Evolutionary conservation across 139 green algal genomes (phyloP), one percentile per base, ranked within the genome.

Genomic region (Chlamydomonas incerta): DNA sequence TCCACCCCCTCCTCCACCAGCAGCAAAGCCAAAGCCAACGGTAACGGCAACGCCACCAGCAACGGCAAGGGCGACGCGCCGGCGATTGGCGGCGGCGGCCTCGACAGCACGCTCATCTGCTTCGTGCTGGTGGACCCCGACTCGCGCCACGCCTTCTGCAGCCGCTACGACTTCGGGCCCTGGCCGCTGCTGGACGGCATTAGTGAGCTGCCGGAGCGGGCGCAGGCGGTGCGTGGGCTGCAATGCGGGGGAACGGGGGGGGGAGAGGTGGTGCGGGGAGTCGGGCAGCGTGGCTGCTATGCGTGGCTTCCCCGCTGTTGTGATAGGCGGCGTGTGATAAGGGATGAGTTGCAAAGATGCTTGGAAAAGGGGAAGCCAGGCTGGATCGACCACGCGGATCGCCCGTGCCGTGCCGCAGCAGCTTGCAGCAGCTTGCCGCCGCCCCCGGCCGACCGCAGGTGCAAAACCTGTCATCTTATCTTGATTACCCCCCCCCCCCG

Each of bases 141-240:
- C 14, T 82, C 83, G 0, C 55, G 74, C 29, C 96, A 98, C 71
- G 90, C 93, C 18, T 98, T 98, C 86, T 97, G 94, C 91, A 96
- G 90, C 34, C 80, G 88, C 18, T 99, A 98, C 65, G 96, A 99
- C 83, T 97, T 99, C 90, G 95, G 95, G 0, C 97, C 97, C 3
- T 98, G 95, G 93, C 97, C 97, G 33, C 83, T 99, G 81, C 93
- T 98, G 80, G 62, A 87, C 9, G 92, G 93, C 23, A 90, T 95
- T 0, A 47, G 74, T 0, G 65, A 35, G 26, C 80, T 94, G 35
- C 87, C 88, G 24, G 31, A 71, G 1, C 28, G 41, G 1, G 75
- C 86, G 1, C 65, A 79, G 18, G n/a, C 85, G 90, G 87, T 93
- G 76, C 2, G 87, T 50, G 41, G 41, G 41, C 41, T 50, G 41